Percentiles rank a stretch among this genome's conserved stretches.
Evolutionary conservation across 345 rosid genomes (phyloP).

Genomic region (Murraya paniculata): DNA sequence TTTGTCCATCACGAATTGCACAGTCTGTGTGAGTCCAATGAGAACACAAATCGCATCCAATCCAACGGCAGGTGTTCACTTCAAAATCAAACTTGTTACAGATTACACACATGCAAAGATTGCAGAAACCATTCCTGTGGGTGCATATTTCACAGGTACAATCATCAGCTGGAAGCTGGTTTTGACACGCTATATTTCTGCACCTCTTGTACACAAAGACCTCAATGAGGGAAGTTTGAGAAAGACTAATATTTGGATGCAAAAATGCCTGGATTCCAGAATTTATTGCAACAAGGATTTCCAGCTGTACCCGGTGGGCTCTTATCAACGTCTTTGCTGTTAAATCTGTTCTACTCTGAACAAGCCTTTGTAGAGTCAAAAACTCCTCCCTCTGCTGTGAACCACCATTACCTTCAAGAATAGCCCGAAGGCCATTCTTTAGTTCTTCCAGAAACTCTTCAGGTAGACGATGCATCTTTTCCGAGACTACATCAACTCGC

Average conservation of each 20-base stretch:
- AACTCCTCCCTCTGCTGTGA: constrained; percentile 79
- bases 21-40: constrained; percentile 99
- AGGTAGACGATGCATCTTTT: constrained; percentile 72
- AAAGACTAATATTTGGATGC: constrained; percentile 80
- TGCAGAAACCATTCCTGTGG: constrained; percentile 88
- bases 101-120: constrained; percentile 95
- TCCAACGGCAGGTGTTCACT: constrained; percentile 96
- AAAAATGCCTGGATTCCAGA: constrained; percentile 91
- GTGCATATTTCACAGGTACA: constrained; percentile 82
- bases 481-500: constrained; percentile 68
- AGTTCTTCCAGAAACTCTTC: constrained; percentile 78
- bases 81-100: constrained; percentile 96
- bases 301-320: constrained; percentile 81
- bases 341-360: constrained; percentile 76
- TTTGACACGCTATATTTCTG: constrained; percentile 89
- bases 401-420: constrained; percentile 87
- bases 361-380: constrained; percentile 70
- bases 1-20: constrained; percentile 87
- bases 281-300: constrained; percentile 84
- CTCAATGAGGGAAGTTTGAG: constrained; percentile 83
- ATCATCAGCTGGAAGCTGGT: constrained; percentile 87
- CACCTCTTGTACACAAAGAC: constrained; percentile 86
- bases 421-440: constrained; percentile 64
- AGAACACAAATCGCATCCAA: constrained; percentile 94
- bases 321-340: constrained; percentile 74